These are phyloP conservation scores for Cyathus striatus DNA, from an alignment of 768 basidiomycete species.

Conservation along the genomic window DNA sequence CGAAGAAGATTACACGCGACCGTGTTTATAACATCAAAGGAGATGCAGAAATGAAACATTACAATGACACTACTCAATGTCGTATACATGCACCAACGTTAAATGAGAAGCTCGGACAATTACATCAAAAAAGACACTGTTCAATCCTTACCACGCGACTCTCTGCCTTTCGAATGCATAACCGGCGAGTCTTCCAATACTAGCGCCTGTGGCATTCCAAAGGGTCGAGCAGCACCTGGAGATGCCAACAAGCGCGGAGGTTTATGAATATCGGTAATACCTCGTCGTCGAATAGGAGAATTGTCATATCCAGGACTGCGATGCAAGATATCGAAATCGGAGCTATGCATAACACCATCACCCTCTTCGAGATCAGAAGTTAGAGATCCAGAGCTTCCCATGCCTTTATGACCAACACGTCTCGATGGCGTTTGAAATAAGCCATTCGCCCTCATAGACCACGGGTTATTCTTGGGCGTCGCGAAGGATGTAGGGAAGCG, in stretches of 20 bases:
- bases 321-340: constrained; percentile 15
- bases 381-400: constrained; percentile 20
- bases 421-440: constrained; percentile 52
- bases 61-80: neutral
- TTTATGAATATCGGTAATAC: constrained; percentile 24
- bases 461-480: constrained; percentile 56
- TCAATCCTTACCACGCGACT: neutral
- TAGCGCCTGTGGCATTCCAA: constrained; percentile 5
- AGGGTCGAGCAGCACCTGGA: constrained; percentile 20
- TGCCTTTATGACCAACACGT: constrained; percentile 20
- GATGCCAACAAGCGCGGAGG: constrained; percentile 27
- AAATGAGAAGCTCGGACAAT: neutral
- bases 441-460: constrained; percentile 36
- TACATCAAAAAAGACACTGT: neutral
- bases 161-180: constrained; percentile 17
- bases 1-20: neutral
- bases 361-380: constrained; percentile 24
- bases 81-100: neutral
- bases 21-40: neutral
- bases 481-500: constrained; percentile 52
- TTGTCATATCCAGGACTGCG: constrained; percentile 34
- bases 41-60: neutral
- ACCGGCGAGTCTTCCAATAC: constrained; percentile 29
- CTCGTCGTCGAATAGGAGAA: constrained; percentile 52
- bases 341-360: constrained; percentile 9